Conservation (phyloP, 169 alveolate genomes). For the Babesia sp. region DNA sequence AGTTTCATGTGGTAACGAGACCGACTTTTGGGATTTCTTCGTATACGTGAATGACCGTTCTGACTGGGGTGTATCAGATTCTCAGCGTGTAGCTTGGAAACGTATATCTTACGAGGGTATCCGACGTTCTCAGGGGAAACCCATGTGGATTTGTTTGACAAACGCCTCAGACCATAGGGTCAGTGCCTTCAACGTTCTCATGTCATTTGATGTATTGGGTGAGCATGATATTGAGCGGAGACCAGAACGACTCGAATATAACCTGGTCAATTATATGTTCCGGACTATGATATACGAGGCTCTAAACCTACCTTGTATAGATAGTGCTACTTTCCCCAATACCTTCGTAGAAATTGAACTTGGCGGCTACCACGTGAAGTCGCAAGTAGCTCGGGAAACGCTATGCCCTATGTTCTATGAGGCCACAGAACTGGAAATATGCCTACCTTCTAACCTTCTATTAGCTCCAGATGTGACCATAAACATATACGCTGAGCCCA, state of each 20-base stretch:
- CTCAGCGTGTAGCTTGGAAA: slow-evolving; percentile 75
- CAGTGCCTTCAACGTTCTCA: slow-evolving; percentile 63
- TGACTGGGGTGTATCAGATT: slow-evolving; percentile 22
- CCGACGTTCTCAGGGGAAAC: slow-evolving; percentile 73
- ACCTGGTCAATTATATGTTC: slow-evolving; percentile 72
- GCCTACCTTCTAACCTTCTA: slow-evolving; percentile 81
- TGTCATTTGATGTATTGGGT: slow-evolving; percentile 59
- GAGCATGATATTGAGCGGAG: slow-evolving; percentile 64
- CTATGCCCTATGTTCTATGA: slow-evolving; percentile 85
- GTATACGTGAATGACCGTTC: slow-evolving; percentile 48
- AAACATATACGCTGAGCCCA: slow-evolving; percentile 72
- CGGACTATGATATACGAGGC: slow-evolving; percentile 87
- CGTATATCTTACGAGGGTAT: slow-evolving; percentile 77
- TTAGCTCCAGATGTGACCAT: slow-evolving; percentile 86
- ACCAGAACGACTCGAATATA: slow-evolving; percentile 81
- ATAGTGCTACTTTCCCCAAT: slow-evolving; percentile 71
- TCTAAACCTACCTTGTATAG: slow-evolving; percentile 83
- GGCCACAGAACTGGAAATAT: slow-evolving; percentile 83
- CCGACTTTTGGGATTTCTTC: slow-evolving; percentile 76
- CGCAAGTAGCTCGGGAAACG: slow-evolving; percentile 79
- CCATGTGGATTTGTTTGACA: slow-evolving; percentile 80
- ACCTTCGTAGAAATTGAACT: slow-evolving; percentile 77
- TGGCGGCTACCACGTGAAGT: slow-evolving; percentile 79
- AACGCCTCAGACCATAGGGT: slow-evolving; percentile 42
- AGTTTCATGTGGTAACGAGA: slow-evolving; percentile 75